phyloP scores from a whole-genome alignment of 768 basidiomycete genomes.

The Tulasnella sp. region DNA sequence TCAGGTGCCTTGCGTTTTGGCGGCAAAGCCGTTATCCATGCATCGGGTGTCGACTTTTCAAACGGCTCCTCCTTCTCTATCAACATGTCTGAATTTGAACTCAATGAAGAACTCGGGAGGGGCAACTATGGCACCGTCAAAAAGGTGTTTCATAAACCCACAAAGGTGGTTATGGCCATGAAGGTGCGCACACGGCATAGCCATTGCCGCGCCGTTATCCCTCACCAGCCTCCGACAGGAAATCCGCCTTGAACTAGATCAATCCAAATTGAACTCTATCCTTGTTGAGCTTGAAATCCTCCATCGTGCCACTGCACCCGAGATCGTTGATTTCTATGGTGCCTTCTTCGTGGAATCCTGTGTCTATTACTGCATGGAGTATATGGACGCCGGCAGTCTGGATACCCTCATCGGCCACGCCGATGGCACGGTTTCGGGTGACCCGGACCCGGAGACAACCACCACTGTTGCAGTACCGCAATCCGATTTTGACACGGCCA shows the following conservation, averaged over 20 bases:
- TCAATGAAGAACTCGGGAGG: slow-evolving; percentile 86
- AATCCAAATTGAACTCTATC: slow-evolving; percentile 86
- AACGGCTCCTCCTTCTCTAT: slow-evolving; percentile 85
- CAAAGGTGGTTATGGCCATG: slow-evolving; percentile 96
- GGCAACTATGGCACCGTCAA: slow-evolving; percentile 98
- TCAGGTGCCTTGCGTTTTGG: slow-evolving; percentile 90
- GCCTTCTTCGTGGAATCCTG: slow-evolving; percentile 99
- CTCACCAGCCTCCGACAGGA: slow-evolving; percentile 43
- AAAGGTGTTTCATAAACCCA: slow-evolving; percentile 86
- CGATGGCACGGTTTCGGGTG: not conserved
- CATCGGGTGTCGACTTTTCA: slow-evolving; percentile 78
- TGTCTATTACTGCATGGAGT: slow-evolving; percentile 99
- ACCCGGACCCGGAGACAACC: not conserved
- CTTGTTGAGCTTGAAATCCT: slow-evolving; percentile 98
- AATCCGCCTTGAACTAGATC: slow-evolving; percentile 91
- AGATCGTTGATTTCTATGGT: slow-evolving; percentile 97
- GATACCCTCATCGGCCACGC: slow-evolving; percentile 46
- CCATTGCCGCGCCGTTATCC: slow-evolving; percentile 8
- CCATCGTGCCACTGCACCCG: slow-evolving; percentile 79
- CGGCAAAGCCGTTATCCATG: slow-evolving; percentile 86
- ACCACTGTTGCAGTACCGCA: not conserved
- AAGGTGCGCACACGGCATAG: slow-evolving; percentile 50
- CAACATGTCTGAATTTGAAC: slow-evolving; percentile 85
- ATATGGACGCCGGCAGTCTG: slow-evolving; percentile 96
- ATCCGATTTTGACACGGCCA: slow-evolving; percentile 4